Evolutionary conservation across 345 rosid species (phyloP), one percentile per base, ranked within the genome.

Genomic region (Passiflora organensis): DNA sequence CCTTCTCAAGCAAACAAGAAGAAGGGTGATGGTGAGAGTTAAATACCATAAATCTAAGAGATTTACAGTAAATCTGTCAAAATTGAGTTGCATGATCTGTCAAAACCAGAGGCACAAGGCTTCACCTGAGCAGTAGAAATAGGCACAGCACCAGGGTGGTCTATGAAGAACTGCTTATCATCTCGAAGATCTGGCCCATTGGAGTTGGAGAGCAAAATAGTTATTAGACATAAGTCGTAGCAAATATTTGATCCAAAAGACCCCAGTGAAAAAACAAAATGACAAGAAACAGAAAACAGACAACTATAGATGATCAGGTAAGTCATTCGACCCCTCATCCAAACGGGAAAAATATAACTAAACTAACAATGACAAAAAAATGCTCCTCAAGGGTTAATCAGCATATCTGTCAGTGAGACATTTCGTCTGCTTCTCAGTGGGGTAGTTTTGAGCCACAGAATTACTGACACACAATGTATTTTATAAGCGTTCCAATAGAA

Each of bases 71-170:
- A 22, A 16, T 16, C 32, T 42, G 13, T n/a, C 5, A 20, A 39
- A n/a, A 10, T 19, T 13, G 13, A 16, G 24, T 14, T 14, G 45
- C 5, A 34, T 13, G 20, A 36, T 43, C 9, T n/a, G 13, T 38
- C 43, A 45, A 25, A n/a, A 4, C 23, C n/a, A 8, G 17, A 38
- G 1, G 32, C 3, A 28, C 6, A 18, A 6, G 15, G 5, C 39
- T 41, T 55, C 28, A 67, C 72, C 66, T 67, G 72, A 56, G 52
- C 66, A 12, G 72, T 55, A 38, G 66, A 60, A 43, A 67, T 67
- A 21, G 72, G 72, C 5, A 67, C 72, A 55, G 72, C 66, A 60
- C 72, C 72, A 17, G 72, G 72, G 53, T 67, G 72, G 53, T 67
- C 72, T 8, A 67, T 43, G 24, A 67, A 67, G 48, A 67, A 67